These are phyloP conservation scores for Heimioporus punctisporus DNA, from an alignment of 1,284 basidiomycete genomes.

Conservation along the genomic window DNA sequence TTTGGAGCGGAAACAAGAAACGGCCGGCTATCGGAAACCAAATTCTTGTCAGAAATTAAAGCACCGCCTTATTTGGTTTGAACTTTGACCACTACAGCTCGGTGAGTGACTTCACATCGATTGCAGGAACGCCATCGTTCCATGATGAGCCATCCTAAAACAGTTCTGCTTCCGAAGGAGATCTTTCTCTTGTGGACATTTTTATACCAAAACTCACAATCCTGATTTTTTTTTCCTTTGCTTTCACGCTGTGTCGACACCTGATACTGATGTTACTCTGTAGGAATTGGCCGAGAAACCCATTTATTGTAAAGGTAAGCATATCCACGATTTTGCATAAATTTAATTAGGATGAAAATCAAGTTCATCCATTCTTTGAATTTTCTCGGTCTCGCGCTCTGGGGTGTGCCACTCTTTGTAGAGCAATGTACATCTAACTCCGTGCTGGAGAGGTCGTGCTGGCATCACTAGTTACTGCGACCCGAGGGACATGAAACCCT, in stretches of 20 bases:
- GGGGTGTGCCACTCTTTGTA: slow-evolving; percentile 37
- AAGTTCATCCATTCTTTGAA: slow-evolving; percentile 89
- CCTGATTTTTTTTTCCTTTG: slow-evolving; percentile 42
- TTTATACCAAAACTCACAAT: slow-evolving; percentile 57
- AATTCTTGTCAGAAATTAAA: no score
- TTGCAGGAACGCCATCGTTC: slow-evolving; percentile 6
- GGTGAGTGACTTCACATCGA: slow-evolving; percentile 11
- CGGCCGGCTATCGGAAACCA: no score
- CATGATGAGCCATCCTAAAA: slow-evolving; percentile 57
- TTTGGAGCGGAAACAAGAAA: neutral
- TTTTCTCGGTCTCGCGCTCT: slow-evolving; percentile 39
- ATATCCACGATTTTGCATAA: neutral
- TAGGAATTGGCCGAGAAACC: no score
- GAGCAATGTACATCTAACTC: slow-evolving; percentile 32
- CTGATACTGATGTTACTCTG: slow-evolving; percentile 1
- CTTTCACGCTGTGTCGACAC: neutral
- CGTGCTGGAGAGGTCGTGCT: slow-evolving; percentile 53
- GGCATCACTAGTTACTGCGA: slow-evolving; percentile 36
- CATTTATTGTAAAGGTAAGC: slow-evolving; percentile 17
- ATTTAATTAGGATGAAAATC: slow-evolving; percentile 51
- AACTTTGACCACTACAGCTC: no score
- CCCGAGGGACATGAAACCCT: slow-evolving; percentile 60
- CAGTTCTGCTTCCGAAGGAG: slow-evolving; percentile 88
- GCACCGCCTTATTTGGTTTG: no score
- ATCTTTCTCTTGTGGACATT: slow-evolving; percentile 72